Evolutionary conservation across 805 yeast genomes (phyloP).

Genomic region (Lipomyces anomalus): DNA sequence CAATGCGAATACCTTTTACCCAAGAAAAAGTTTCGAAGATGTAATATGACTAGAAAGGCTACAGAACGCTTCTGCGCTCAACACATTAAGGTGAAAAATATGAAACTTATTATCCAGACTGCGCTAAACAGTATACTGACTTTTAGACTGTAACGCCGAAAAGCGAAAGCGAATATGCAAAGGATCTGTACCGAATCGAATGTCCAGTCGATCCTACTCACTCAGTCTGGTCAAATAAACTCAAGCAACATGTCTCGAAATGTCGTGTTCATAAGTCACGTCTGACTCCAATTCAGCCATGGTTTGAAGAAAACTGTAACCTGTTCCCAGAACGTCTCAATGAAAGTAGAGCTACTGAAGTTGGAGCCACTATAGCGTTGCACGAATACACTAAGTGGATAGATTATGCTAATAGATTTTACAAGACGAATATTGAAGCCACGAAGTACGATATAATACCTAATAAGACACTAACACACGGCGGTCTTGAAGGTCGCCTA

Average conservation of each 20-base stretch:
- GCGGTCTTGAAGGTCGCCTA: constrained; percentile 42
- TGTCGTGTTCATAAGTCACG: constrained; percentile 6
- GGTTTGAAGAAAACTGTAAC: too few species aligned
- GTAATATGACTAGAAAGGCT: constrained; percentile 55
- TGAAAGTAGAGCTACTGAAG: constrained; percentile 7
- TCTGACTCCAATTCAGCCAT: constrained; percentile 20
- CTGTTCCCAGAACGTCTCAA: too few species aligned
- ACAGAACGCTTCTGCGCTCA: constrained; percentile 55
- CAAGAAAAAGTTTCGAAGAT: constrained; percentile 46
- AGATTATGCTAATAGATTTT: constrained; percentile 1
- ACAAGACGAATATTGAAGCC: constrained; percentile 28
- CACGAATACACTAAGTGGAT: constrained; percentile 11
- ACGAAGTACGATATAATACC: constrained; percentile 16
- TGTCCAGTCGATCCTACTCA: constrained; percentile 19
- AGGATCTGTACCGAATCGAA: background rate
- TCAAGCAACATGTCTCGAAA: constrained; percentile 21
- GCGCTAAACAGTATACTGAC: too few species aligned
- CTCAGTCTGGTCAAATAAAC: constrained; percentile 7
- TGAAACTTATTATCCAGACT: background rate
- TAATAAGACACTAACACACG: constrained; percentile 17
- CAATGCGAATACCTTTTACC: constrained; percentile 44
- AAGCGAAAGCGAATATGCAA: background rate
- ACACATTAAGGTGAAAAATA: constrained; percentile 39
- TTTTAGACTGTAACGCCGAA: background rate
- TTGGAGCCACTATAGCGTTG: background rate